Conservation (phyloP, 2,329 filamentous ascomycete genomes). For the Aphanocladium album region DNA sequence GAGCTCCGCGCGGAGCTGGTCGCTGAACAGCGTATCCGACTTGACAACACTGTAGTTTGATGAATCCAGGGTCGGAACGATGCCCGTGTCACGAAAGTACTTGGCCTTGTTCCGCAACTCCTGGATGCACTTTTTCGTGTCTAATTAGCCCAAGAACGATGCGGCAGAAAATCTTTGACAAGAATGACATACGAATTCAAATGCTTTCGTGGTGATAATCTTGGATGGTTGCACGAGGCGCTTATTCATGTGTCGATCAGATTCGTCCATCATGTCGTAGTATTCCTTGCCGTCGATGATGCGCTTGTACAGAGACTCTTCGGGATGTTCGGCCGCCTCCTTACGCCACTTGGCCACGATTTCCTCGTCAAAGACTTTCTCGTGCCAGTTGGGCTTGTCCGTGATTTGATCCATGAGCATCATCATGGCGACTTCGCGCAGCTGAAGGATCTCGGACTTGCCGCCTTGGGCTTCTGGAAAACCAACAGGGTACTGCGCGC, state of each 20-base stretch:
- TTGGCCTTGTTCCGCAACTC: conserved; percentile 43
- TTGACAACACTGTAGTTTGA: not conserved
- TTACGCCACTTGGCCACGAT: conserved; percentile 23
- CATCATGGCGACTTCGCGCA: conserved; percentile 22
- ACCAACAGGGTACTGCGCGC: conserved; percentile 5
- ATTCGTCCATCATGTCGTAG: too few species aligned
- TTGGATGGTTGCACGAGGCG: conserved; percentile 8
- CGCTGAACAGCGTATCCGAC: conserved; percentile 4
- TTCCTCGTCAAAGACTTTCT: conserved; percentile 22
- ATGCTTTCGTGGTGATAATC: conserved; percentile 22
- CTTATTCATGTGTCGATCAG: too few species aligned
- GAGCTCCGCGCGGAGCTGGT: conserved; percentile 1
- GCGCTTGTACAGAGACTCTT: conserved; percentile 10
- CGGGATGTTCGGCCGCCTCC: conserved; percentile 14
- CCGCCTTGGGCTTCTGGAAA: not conserved
- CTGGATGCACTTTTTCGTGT: conserved; percentile 23
- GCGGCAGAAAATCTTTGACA: not conserved
- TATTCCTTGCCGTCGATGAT: conserved; percentile 13
- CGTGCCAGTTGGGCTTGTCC: conserved; percentile 24
- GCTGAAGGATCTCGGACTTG: conserved; percentile 9
- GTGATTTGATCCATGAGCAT: conserved; percentile 24
- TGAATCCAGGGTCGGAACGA: conserved; percentile 24
- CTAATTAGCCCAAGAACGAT: not conserved
- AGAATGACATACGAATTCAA: conserved; percentile 26
- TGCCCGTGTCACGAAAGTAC: conserved; percentile 31